Evolutionary conservation across 2,329 filamentous ascomycete genomes (phyloP).

Genomic region (Phoma herbarum): DNA sequence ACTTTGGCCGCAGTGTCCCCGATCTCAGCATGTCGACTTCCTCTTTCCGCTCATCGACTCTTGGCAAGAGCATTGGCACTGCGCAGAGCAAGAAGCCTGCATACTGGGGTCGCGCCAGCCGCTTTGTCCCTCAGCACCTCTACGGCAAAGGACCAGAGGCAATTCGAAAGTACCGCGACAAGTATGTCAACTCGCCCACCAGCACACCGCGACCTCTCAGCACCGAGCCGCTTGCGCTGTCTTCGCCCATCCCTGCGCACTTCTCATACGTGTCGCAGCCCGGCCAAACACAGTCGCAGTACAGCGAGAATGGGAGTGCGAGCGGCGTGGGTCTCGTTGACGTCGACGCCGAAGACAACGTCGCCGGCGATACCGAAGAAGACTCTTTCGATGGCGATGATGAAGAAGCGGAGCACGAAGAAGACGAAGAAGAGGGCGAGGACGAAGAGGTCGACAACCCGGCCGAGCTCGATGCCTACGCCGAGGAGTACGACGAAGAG

Average conservation of each 20-base stretch:
- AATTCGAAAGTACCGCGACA: constrained; percentile 37
- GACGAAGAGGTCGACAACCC: constrained; percentile 3
- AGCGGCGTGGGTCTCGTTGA: constrained; percentile 23
- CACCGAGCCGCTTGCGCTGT: constrained; percentile 32
- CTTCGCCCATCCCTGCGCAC: constrained; percentile 37
- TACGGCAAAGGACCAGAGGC: constrained; percentile 48
- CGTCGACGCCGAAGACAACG: constrained; percentile 20
- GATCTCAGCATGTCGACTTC: constrained; percentile 29
- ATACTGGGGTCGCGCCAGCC: constrained; percentile 43
- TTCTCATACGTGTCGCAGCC: constrained; percentile 29
- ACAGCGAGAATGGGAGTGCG: constrained; percentile 23
- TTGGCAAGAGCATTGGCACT: constrained; percentile 25
- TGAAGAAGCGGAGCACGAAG: constrained; percentile 23
- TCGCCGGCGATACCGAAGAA: constrained; percentile 20
- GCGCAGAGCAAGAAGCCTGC: constrained; percentile 33
- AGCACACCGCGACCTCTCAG: constrained; percentile 24
- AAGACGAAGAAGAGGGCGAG: constrained; percentile 14
- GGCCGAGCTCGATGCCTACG: constrained; percentile 11
- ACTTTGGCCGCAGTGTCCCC: constrained; percentile 41
- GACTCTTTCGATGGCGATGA: constrained; percentile 22
- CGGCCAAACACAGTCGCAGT: constrained; percentile 17
- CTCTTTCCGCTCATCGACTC: constrained; percentile 20
- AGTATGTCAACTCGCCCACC: constrained; percentile 29
- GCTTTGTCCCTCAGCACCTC: constrained; percentile 49
- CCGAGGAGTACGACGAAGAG: constrained; percentile 24